A percentile compares a stretch with the other conserved stretches of the same genome.
Evolutionary conservation across 75 land plant species (phyloP).

Genomic region (Picea sitchensis): DNA sequence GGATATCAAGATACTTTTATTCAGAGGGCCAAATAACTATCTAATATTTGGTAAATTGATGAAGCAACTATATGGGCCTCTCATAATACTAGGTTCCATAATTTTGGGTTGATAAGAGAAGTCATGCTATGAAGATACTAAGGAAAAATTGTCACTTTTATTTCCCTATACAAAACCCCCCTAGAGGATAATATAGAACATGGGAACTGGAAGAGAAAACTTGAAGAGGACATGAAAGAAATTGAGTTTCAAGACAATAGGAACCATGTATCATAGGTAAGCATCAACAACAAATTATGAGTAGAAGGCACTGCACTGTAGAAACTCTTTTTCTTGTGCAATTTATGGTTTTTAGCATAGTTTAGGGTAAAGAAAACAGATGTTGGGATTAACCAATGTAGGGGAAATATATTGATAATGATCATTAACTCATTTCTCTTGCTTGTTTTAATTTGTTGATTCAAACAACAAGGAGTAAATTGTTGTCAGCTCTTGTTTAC

Average conservation of each 20-base stretch:
- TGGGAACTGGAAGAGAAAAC: slow-evolving; percentile 75
- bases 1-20: too few species aligned
- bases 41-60: too few species aligned
- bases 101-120: slow-evolving; percentile 25
- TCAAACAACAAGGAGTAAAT: too few species aligned
- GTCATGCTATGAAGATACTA: slow-evolving; percentile 33
- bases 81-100: slow-evolving; percentile 72
- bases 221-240: slow-evolving; percentile 88
- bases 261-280: slow-evolving; percentile 77
- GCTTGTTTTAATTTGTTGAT: too few species aligned
- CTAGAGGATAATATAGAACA: slow-evolving; percentile 60
- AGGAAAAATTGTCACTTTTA: slow-evolving; percentile 41
- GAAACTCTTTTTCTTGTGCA: not conserved
- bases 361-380: not conserved
- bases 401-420: not conserved
- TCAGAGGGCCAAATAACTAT: too few species aligned
- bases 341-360: not conserved
- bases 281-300: not conserved
- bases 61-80: too few species aligned
- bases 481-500: too few species aligned
- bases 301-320: not conserved
- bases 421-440: not conserved
- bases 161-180: slow-evolving; percentile 82
- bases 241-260: slow-evolving; percentile 75
- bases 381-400: too few species aligned